Evolutionary conservation across 306 rosid genomes (phyloP), one percentile per base, ranked within the genome.

Genomic region (Aeschynomene evenia): DNA sequence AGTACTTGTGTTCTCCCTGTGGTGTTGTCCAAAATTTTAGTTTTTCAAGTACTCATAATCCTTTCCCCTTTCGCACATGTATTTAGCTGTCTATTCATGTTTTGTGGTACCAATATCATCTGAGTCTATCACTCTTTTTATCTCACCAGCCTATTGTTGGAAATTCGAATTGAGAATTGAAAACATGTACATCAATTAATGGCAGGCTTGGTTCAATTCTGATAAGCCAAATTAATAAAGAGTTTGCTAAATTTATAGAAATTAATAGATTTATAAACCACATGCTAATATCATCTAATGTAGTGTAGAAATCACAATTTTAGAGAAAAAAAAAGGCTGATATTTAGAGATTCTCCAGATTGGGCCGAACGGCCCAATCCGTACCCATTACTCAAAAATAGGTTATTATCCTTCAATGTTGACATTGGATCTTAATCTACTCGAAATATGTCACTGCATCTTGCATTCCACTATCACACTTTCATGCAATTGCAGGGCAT

Each of bases 1-100:
- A n/a, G n/a, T n/a, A 51, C 23, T 59, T 28, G 49, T 28, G 48
- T 62, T 64, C n/a, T 24, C 33, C 68, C 72, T 51, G 50, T 4
- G 5, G 12, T 15, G 29, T 24, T 50, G 24, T 14, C 66, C 36
- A 39, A 15, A 23, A 20, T 23, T 40, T 73, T 36, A 52, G 42
- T 64, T 34, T 56, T 72, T 42, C 21, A 18, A 28, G 33, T 33
- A 61, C 42, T 42, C 0, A 7, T 3, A 4, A 20, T 21, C 2
- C 55, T 40, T 28, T 21, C 48, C 8, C 56, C 65, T 40, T 50
- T 54, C 53, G 14, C 52, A 46, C 16, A 20, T 5, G 29, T 39
- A 20, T 31, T n/a, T 21, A 10, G 33, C 8, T 34, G 21, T 34
- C 23, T 21, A 14, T 9, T 51, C 37, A 52, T 51, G 13, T 13